Percentiles rank a stretch among this genome's conserved stretches.
phyloP scores from a whole-genome alignment of 2,329 filamentous ascomycete genomes.

The Alternaria arbusti region DNA sequence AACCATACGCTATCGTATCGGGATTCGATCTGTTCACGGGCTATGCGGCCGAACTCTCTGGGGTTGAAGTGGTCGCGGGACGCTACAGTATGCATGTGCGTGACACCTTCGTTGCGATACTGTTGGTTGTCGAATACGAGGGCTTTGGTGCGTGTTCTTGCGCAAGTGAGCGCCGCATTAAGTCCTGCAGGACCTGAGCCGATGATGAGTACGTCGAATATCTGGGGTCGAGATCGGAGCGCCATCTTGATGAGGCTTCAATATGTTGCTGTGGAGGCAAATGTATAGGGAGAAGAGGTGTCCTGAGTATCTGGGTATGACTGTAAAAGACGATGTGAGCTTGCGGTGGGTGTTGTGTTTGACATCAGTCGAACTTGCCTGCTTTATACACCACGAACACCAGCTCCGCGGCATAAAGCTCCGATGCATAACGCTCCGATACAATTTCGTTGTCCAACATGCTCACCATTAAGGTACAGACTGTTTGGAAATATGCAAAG shows the following conservation, averaged over 20 bases:
- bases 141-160: conserved; percentile 48
- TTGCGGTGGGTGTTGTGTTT: background rate
- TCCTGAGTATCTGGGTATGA: background rate
- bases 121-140: conserved; percentile 53
- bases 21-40: conserved; percentile 43
- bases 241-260: background rate
- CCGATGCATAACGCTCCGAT: background rate
- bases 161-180: conserved; percentile 48
- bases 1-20: conserved; percentile 49
- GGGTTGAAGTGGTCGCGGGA: conserved; percentile 39
- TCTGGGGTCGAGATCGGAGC: conserved; percentile 1
- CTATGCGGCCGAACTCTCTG: conserved; percentile 35
- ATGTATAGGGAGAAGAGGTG: background rate
- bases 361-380: background rate
- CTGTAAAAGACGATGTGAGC: background rate
- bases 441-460: background rate
- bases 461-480: background rate
- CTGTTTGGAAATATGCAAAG: background rate
- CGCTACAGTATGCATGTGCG: conserved; percentile 54
- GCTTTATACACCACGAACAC: background rate
- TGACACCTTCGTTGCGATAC: conserved; percentile 53
- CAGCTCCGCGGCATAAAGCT: background rate
- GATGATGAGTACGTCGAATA: conserved; percentile 38
- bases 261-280: background rate
- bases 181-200: conserved; percentile 57